Evolutionary conservation across 2,329 filamentous ascomycete species (phyloP), one percentile per base, ranked within the genome.

Genomic region (Ophiostoma piceae): DNA sequence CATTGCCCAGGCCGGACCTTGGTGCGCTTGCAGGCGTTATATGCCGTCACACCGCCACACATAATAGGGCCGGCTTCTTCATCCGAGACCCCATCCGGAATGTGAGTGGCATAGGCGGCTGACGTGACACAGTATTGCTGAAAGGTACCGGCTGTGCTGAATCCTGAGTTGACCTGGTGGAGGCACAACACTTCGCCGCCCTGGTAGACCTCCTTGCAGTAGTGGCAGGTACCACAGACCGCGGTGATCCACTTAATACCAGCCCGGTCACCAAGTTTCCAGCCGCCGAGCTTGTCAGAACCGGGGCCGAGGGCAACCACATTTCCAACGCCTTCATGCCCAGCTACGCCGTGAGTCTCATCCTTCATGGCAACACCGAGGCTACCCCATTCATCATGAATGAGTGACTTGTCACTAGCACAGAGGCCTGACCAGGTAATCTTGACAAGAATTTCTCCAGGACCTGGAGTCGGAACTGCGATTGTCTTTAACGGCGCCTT

Each of bases 71-170:
- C 87, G 2, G 85, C 86, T 19, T 86, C 74, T 74, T 83, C 79
- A 35, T 83, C 79, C 73, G 84, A 81, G 37, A 81, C 81, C 35
- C 80, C 80, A 16, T 83, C 83, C 0, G 85, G 79, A 0, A 83
- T 80, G 51, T 85, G 79, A 2, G 83, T 81, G 2, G 84, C 79
- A 74, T 86, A 85, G 68, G 83, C 80, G 16, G 84, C 85, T 0
- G 86, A 85, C 0, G 81, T 83, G 14, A 82, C 79, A 54, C 88
- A 77, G 75, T 88, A 89, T 75, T 88, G 84, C 76, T 87, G 83
- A 75, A 87, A 88, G 0, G 84, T 84, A 1, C 85, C 82, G 77
- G 39, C 19, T 19, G 68, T 60, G 12, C 72, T 71, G 12, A 74
- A 66, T 2, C 74, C 74, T 0, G 74, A 72, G 32, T 70, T 69